Evolutionary conservation across 805 yeast genomes (phyloP).

Genomic region (Nadsonia fulvescens): DNA sequence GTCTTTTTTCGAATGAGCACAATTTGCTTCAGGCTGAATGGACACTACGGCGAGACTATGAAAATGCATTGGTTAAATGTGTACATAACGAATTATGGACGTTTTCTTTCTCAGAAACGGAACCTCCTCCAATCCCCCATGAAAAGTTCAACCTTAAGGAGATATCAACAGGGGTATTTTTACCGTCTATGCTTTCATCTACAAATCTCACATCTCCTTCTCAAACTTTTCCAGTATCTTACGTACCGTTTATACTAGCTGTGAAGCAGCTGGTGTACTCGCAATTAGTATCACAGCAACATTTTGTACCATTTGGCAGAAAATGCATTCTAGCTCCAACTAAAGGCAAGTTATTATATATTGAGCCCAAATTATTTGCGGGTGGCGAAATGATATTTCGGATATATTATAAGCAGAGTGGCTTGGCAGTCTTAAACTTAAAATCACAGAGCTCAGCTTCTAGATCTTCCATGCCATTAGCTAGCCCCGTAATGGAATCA

Average conservation of each 20-base stretch:
- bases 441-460: no score
- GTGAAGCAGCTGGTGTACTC: conserved; percentile 8
- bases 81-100: conserved; percentile 15
- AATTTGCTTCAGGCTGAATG: conserved; percentile 12
- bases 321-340: conserved; percentile 6
- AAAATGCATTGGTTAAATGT: conserved; percentile 10
- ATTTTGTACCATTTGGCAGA: conserved; percentile 9
- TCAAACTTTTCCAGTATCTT: conserved; percentile 8
- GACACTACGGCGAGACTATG: conserved; percentile 10
- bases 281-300: conserved; percentile 6
- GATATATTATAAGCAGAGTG: conserved; percentile 7
- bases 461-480: no score
- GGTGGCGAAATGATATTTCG: conserved; percentile 12
- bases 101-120: conserved; percentile 9
- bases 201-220: conserved; percentile 3
- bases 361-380: conserved; percentile 10
- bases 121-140: conserved; percentile 9
- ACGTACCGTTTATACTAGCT: conserved; percentile 12
- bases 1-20: conserved; percentile 3
- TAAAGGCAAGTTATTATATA: conserved; percentile 8
- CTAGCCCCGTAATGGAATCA: no score
- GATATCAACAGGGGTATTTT: conserved; percentile 14
- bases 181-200: conserved; percentile 12
- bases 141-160: conserved; percentile 11
- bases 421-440: conserved; percentile 1